Percentiles rank a stretch among this genome's conserved stretches.
phyloP scores from a whole-genome alignment of 202 grass and related monocot genomes.

The Brachypodium distachyon region DNA sequence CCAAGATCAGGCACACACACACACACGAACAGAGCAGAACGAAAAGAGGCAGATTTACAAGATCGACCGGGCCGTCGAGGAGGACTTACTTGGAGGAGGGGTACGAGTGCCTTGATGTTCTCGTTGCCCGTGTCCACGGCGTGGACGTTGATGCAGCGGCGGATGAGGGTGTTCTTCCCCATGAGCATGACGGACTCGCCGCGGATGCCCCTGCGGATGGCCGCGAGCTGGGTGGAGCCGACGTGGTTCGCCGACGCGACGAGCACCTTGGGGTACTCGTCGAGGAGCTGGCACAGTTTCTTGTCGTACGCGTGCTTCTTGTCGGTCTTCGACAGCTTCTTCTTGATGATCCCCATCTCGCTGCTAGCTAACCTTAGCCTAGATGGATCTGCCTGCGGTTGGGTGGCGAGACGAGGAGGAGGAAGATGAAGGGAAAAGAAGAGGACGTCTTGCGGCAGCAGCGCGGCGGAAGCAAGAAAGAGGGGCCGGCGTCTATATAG shows the following conservation, averaged over 20 bases:
- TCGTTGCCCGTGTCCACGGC: slow-evolving; percentile 48
- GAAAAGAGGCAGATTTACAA: too few species aligned
- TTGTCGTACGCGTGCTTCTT: slow-evolving; percentile 80
- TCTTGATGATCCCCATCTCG: slow-evolving; percentile 75
- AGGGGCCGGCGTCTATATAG: neutral
- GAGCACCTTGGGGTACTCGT: slow-evolving; percentile 74
- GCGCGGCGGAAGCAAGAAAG: neutral
- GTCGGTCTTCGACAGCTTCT: slow-evolving; percentile 44
- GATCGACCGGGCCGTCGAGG: neutral
- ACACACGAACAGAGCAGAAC: neutral
- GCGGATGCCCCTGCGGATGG: slow-evolving; percentile 53
- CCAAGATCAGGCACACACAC: too few species aligned
- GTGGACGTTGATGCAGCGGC: slow-evolving; percentile 75
- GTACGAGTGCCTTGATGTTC: slow-evolving; percentile 39
- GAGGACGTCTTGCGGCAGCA: neutral
- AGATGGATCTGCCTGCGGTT: neutral
- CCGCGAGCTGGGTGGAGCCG: slow-evolving; percentile 70
- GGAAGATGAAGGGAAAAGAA: neutral
- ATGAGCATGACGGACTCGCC: slow-evolving; percentile 79
- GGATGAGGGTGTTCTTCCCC: slow-evolving; percentile 93
- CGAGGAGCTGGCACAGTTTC: slow-evolving; percentile 66
- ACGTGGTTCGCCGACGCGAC: slow-evolving; percentile 73
- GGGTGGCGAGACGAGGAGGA: neutral
- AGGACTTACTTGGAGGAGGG: slow-evolving; percentile 46
- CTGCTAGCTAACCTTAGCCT: neutral